Evolutionary conservation across 192 early-diverging fungal species (phyloP).

Genomic region (Podila epicladia): DNA sequence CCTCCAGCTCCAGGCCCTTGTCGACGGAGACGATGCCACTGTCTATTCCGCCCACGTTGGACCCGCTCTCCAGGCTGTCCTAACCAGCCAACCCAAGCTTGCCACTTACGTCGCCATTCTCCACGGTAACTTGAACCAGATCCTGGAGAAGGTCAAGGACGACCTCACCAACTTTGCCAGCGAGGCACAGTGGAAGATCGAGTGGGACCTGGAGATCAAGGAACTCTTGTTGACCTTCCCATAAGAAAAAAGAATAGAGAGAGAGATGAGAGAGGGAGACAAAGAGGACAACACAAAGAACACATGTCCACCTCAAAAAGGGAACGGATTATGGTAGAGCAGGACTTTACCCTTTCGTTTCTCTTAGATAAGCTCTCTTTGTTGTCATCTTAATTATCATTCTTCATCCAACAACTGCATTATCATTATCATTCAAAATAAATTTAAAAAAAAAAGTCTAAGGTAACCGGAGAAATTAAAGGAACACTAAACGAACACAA

Average conservation of each 20-base stretch:
- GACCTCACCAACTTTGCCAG: conserved; percentile 26
- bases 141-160: conserved; percentile 28
- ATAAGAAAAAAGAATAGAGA: conserved; percentile 10
- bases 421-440: too few species aligned
- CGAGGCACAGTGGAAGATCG: conserved; percentile 26
- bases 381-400: neutral
- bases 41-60: conserved; percentile 30
- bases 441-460: too few species aligned
- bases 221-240: conserved; percentile 44
- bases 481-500: too few species aligned
- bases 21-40: conserved; percentile 37
- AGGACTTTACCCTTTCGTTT: neutral
- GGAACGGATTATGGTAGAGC: neutral
- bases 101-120: neutral
- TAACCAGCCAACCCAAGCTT: conserved; percentile 24
- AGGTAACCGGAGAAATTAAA: too few species aligned
- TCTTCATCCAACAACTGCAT: too few species aligned
- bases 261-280: neutral
- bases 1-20: conserved; percentile 25
- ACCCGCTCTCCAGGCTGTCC: conserved; percentile 17
- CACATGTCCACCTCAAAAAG: neutral
- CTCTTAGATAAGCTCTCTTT: neutral
- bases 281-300: too few species aligned
- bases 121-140: conserved; percentile 45
- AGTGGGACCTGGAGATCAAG: conserved; percentile 43